These are phyloP conservation scores for Candida gorgasii DNA, from an alignment of 805 yeast species.

Conservation along the genomic window DNA sequence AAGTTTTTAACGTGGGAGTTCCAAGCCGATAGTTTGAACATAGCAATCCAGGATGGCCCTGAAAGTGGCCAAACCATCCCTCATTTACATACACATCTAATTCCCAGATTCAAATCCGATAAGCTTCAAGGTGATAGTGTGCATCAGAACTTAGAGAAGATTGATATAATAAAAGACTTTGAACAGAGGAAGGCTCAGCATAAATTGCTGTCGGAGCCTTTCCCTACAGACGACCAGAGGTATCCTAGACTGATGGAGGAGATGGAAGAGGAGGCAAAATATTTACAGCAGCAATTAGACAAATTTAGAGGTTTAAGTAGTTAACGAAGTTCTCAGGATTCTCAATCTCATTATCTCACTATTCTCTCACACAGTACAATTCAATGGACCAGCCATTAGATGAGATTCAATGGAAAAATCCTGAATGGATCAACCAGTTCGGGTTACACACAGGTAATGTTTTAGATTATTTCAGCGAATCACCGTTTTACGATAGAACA, in stretches of 20 bases:
- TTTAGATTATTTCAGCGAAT: constrained; percentile 86
- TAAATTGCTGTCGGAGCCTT: constrained; percentile 31
- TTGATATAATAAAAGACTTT: constrained; percentile 45
- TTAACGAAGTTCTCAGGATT: not conserved
- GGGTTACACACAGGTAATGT: constrained; percentile 90
- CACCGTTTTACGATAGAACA: constrained; percentile 93
- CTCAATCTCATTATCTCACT: not conserved
- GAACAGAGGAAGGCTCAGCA: constrained; percentile 25
- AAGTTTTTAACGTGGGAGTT: constrained; percentile 64
- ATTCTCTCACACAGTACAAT: constrained; percentile 1
- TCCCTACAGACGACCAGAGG: constrained; percentile 50
- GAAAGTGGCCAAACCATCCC: constrained; percentile 97
- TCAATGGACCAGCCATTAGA: constrained; percentile 39
- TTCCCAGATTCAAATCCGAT: constrained; percentile 73
- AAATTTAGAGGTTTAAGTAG: constrained; percentile 33
- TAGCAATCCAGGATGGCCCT: constrained; percentile 95
- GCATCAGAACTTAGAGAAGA: constrained; percentile 61
- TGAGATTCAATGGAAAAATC: constrained; percentile 95
- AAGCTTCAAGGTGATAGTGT: constrained; percentile 63
- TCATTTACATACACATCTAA: constrained; percentile 90
- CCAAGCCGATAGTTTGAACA: constrained; percentile 79
- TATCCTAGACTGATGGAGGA: constrained; percentile 55
- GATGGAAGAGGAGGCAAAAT: constrained; percentile 71
- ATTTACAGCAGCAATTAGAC: constrained; percentile 38
- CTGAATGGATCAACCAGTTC: constrained; percentile 92